These are phyloP conservation scores for Cicer bijugum DNA, from an alignment of 306 rosid genomes.

Conservation along the genomic window DNA sequence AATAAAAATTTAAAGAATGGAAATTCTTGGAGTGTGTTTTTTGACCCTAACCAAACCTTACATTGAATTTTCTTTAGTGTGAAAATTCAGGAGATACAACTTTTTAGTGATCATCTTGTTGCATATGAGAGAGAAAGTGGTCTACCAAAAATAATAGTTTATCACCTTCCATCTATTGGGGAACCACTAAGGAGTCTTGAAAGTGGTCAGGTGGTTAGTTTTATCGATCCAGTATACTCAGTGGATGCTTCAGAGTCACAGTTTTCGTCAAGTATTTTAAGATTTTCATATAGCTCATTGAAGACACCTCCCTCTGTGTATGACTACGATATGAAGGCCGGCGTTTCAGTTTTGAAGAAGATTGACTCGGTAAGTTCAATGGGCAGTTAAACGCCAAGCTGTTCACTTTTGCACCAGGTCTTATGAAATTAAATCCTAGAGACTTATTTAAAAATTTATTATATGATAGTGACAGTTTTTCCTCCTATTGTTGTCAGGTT, in stretches of 20 bases:
- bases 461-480: conserved; percentile 9
- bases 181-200: conserved; percentile 68
- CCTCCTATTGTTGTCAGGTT: conserved; percentile 59
- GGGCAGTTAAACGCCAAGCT: conserved; percentile 30
- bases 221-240: conserved; percentile 76
- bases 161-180: conserved; percentile 73
- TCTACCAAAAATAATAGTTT: conserved; percentile 68
- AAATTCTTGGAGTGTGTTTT: conserved; percentile 12
- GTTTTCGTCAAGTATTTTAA: conserved; percentile 72
- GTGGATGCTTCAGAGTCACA: conserved; percentile 63
- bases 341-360: conserved; percentile 76
- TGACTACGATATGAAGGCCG: conserved; percentile 86
- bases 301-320: conserved; percentile 81
- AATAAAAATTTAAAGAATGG: conserved; percentile 33
- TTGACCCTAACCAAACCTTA: conserved; percentile 48
- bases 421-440: not conserved
- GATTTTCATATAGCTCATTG: conserved; percentile 82
- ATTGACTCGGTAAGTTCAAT: conserved; percentile 68
- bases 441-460: not conserved
- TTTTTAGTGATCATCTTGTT: conserved; percentile 72
- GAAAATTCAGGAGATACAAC: conserved; percentile 80
- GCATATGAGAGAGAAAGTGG: conserved; percentile 81
- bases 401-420: conserved; percentile 36
- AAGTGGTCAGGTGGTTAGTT: conserved; percentile 64
- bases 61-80: conserved; percentile 59